phyloP scores from a whole-genome alignment of 805 yeast genomes.

The Sporopachydermia lactativora region DNA sequence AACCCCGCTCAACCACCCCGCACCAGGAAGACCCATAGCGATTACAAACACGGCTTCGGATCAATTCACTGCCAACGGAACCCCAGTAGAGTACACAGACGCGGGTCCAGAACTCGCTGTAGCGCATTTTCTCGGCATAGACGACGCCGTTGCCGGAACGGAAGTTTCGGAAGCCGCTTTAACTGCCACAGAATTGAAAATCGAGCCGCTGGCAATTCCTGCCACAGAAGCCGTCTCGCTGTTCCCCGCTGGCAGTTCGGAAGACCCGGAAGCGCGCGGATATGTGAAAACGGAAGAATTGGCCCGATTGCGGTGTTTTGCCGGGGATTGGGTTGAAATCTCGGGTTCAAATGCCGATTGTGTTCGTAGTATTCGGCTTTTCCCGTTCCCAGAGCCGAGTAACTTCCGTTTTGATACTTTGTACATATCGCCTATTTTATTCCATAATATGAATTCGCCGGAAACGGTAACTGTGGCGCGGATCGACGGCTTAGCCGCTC shows the following conservation, averaged over 20 bases:
- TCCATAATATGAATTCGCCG: conserved; percentile 32
- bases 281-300: conserved; percentile 36
- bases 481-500: conserved; percentile 19
- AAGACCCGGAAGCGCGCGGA: conserved; percentile 32
- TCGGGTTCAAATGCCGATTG: conserved; percentile 5
- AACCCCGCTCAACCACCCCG: conserved; percentile 10
- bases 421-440: conserved; percentile 50
- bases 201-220: conserved; percentile 3
- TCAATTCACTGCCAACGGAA: neutral
- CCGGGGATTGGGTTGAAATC: conserved; percentile 49
- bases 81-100: neutral
- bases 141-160: neutral
- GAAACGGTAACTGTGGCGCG: conserved; percentile 11
- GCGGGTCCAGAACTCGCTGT: neutral
- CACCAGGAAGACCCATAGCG: conserved; percentile 2
- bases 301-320: conserved; percentile 43
- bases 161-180: neutral
- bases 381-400: conserved; percentile 55
- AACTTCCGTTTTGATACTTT: conserved; percentile 24
- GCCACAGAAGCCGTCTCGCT: conserved; percentile 5
- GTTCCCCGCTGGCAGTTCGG: conserved; percentile 13
- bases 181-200: conserved; percentile 4
- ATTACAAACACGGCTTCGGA: neutral
- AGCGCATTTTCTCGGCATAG: conserved; percentile 1
- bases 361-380: conserved; percentile 28